These are phyloP conservation scores for Lachancea sp. DNA, from an alignment of 805 yeast genomes.

Conservation along the genomic window DNA sequence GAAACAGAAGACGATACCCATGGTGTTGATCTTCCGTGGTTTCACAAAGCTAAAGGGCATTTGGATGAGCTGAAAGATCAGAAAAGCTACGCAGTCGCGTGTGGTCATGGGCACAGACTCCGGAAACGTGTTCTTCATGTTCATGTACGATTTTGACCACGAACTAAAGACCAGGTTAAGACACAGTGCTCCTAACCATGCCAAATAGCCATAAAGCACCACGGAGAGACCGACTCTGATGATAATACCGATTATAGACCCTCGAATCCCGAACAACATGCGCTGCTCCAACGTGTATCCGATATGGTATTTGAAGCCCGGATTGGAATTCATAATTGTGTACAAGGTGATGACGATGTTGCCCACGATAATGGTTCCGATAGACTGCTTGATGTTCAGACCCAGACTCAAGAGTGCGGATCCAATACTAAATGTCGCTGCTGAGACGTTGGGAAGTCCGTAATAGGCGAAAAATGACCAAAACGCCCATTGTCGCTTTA, in stretches of 20 bases:
- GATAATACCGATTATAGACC: conserved; percentile 32
- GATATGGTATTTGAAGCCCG: conserved; percentile 32
- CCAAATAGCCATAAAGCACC: conserved; percentile 38
- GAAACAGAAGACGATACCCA: conserved; percentile 23
- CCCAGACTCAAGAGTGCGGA: conserved; percentile 27
- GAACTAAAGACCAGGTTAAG: conserved; percentile 29
- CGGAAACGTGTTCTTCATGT: conserved; percentile 26
- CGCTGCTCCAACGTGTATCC: conserved; percentile 37
- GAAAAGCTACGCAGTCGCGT: conserved; percentile 36
- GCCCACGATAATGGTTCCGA: conserved; percentile 24
- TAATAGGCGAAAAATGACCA: conserved; percentile 33
- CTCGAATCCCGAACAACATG: conserved; percentile 34
- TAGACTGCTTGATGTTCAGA: conserved; percentile 25
- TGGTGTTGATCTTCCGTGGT: conserved; percentile 29
- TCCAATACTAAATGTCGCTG: conserved; percentile 35
- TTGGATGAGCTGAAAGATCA: conserved; percentile 34
- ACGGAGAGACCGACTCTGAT: conserved; percentile 34
- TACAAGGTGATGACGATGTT: conserved; percentile 17
- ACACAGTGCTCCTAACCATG: conserved; percentile 35
- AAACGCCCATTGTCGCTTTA: conserved; percentile 34
- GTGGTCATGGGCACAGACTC: conserved; percentile 33
- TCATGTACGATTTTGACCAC: conserved; percentile 20
- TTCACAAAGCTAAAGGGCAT: conserved; percentile 25
- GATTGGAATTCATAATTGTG: conserved; percentile 20
- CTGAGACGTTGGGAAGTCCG: conserved; percentile 33